A percentile compares a stretch with the other conserved stretches of the same genome.
These are phyloP conservation scores for Cryptomeria japonica DNA, from an alignment of 75 land plant species.

Conservation along the genomic window DNA sequence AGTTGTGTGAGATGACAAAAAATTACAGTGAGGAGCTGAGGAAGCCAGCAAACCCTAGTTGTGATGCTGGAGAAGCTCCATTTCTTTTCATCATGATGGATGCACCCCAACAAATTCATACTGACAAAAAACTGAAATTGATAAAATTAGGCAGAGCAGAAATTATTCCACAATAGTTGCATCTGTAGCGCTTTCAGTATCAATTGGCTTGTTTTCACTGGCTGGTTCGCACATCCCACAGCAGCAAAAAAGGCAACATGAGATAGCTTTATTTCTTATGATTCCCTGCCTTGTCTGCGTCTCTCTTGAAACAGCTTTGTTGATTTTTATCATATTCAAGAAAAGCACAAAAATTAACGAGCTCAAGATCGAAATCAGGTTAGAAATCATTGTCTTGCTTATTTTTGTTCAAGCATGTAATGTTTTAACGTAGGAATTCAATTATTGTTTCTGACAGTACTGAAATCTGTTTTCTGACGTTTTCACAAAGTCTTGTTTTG, in stretches of 20 bases:
- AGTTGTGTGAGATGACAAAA: too few relatives aligned
- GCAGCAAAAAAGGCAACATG: background rate
- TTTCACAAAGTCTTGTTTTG: too few relatives aligned
- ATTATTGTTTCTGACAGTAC: background rate
- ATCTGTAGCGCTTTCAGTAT: background rate
- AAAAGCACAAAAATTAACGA: background rate
- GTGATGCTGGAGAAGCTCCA: constrained; percentile 32
- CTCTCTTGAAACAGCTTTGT: background rate
- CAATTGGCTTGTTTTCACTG: background rate
- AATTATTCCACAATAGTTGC: background rate
- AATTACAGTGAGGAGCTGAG: too few relatives aligned
- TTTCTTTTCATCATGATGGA: constrained; percentile 3
- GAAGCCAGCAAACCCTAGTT: too few relatives aligned
- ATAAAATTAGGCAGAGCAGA: background rate
- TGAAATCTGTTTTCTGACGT: background rate
- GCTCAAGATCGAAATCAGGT: background rate
- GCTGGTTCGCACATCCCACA: background rate
- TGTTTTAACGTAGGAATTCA: too few relatives aligned
- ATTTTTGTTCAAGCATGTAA: background rate
- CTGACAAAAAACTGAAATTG: background rate
- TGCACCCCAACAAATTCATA: background rate
- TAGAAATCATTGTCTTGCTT: background rate
- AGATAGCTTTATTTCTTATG: background rate
- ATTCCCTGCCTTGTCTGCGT: background rate
- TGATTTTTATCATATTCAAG: background rate